A percentile compares a stretch with the other conserved stretches of the same genome.
These are phyloP conservation scores for Penicillium crystallinum DNA, from an alignment of 495 filamentous ascomycete genomes.

Conservation along the genomic window DNA sequence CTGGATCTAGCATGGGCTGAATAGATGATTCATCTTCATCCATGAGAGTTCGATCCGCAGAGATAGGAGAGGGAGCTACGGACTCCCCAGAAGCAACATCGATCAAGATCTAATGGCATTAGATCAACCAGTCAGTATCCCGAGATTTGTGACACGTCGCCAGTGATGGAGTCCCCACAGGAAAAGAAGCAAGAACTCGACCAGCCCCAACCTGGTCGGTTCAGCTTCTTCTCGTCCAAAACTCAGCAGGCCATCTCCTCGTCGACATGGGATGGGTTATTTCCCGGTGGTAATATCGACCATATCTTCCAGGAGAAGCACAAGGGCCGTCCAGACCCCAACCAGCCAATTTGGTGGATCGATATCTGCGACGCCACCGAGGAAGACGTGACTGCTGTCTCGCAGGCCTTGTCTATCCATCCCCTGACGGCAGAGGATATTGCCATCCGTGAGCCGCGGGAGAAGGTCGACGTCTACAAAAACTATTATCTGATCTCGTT, in stretches of 20 bases:
- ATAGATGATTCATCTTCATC: not conserved
- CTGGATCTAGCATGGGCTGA: constrained; percentile 2
- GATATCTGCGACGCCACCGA: constrained; percentile 81
- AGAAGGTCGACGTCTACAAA: constrained; percentile 93
- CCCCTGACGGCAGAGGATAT: constrained; percentile 91
- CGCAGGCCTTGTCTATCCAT: constrained; percentile 81
- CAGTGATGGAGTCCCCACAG: not conserved
- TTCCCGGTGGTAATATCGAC: constrained; percentile 68
- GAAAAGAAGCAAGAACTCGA: constrained; percentile 1
- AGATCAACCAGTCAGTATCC: not conserved
- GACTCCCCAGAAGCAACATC: not conserved
- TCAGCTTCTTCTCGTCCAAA: constrained; percentile 86
- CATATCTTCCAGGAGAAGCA: constrained; percentile 63
- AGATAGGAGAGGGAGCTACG: not conserved
- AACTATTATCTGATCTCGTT: constrained; percentile 95
- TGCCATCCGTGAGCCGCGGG: constrained; percentile 78
- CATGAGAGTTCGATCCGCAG: not conserved
- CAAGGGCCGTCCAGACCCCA: constrained; percentile 11
- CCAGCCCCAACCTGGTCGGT: constrained; percentile 44
- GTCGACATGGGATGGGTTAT: constrained; percentile 68
- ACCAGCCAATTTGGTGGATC: constrained; percentile 73
- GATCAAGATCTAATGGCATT: not conserved
- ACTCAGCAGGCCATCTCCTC: constrained; percentile 72
- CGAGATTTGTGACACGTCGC: not conserved
- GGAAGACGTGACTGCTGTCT: constrained; percentile 72